Evolutionary conservation across 1,284 basidiomycete species (phyloP), one percentile per base, ranked within the genome.

Genomic region (Marasmius tenuissimus): DNA sequence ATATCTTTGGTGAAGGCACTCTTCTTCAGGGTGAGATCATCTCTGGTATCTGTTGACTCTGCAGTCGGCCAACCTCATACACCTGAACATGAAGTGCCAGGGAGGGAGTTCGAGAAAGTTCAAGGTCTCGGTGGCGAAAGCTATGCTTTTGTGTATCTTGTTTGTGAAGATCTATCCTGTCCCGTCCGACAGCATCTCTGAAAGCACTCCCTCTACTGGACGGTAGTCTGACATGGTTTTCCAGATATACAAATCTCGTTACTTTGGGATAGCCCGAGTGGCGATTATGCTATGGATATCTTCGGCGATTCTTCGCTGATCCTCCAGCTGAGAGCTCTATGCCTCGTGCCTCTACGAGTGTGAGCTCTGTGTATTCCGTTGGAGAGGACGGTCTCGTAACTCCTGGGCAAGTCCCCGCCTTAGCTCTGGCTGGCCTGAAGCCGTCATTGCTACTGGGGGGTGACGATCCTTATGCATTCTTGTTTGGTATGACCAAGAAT

Each of bases 81-180:
- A 37, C 65, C 64, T 20, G 75, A 78, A 66, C 68, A 77, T 63
- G 75, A 77, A 70, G 78, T 82, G 66, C 85, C 85, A 20, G 85
- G 86, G 14, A 77, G 74, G 22, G 86, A 89, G 68, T 92, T 96
- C 67, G 86, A 95, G 78, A 93, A 97, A 68, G 85, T 96, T 65
- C 81, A 92, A 60, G 85, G 86, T 67, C 84, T 97, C 54, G 95
- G 95, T 49, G 88, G 92, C 0, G 95, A 95, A 66, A 93, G 90
- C 63, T 97, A 97, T 73, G 94, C 95, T 18, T 91, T 95, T 67
- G 96, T 98, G 57, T 98, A 97, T 74, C 88, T 96, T 66, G 94
- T 97, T 27, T 87, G 89, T 58, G 94, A 97, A 76, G 85, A 95
- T 50, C 78, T 91, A 64, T 87, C 78, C 72, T 90, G 82, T 69